A percentile compares a stretch with the other conserved stretches of the same genome.
Conservation (phyloP, 495 filamentous ascomycete genomes). For the Lepraria neglecta region DNA sequence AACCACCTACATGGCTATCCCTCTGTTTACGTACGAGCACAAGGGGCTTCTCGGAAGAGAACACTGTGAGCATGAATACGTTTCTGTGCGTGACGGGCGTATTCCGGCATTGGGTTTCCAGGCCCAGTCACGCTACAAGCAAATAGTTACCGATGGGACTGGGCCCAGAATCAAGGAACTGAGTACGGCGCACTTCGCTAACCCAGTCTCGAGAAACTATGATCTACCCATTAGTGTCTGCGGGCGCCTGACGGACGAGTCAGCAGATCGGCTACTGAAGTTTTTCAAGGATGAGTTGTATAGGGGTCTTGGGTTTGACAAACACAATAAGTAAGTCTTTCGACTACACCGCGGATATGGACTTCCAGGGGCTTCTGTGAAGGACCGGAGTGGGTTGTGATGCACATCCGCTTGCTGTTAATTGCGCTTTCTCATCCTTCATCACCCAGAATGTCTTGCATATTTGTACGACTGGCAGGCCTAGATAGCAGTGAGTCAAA, state of each 20-base stretch:
- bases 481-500: too few relatives aligned
- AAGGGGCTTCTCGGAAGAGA: not conserved
- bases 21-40: slow-evolving; percentile 3
- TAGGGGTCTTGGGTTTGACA: not conserved
- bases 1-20: not conserved
- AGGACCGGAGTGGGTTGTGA: too few relatives aligned
- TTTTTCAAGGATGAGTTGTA: not conserved
- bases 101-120: not conserved
- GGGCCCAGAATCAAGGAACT: not conserved
- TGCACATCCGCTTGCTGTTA: too few relatives aligned
- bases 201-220: not conserved
- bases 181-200: not conserved
- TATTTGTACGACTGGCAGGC: too few relatives aligned
- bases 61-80: slow-evolving; percentile 4
- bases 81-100: not conserved
- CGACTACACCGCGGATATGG: not conserved
- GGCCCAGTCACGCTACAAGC: not conserved
- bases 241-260: not conserved
- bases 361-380: too few relatives aligned
- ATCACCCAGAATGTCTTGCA: too few relatives aligned
- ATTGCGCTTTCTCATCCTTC: too few relatives aligned
- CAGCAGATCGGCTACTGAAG: not conserved
- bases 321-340: too few relatives aligned
- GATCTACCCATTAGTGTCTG: not conserved
- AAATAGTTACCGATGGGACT: not conserved